phyloP scores from a whole-genome alignment of 1,284 basidiomycete genomes.

The Pseudozyma sp. region DNA sequence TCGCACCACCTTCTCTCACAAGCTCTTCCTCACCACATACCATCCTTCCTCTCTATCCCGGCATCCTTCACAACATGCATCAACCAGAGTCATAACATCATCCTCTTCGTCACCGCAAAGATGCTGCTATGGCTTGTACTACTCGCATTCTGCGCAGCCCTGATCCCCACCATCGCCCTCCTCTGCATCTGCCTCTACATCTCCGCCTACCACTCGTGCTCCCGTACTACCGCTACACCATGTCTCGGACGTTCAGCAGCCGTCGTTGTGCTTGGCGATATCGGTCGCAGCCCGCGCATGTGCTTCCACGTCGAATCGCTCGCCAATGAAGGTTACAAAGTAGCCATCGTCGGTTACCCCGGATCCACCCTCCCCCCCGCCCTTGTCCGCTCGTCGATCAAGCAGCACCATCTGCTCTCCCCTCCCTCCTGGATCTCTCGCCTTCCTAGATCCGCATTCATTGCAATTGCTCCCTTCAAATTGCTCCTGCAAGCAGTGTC shows the following conservation, averaged over 20 bases:
- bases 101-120: not conserved
- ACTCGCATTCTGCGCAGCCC: conserved; percentile 30
- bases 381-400: conserved; percentile 42
- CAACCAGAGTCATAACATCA: not conserved
- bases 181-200: conserved; percentile 57
- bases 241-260: conserved; percentile 72
- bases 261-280: conserved; percentile 92
- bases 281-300: conserved; percentile 95
- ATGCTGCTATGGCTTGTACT: conserved; percentile 47
- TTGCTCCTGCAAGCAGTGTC: conserved; percentile 70
- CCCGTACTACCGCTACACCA: conserved; percentile 5
- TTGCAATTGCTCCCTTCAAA: conserved; percentile 83
- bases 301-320: conserved; percentile 98
- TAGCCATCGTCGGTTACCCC: conserved; percentile 84
- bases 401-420: conserved; percentile 73
- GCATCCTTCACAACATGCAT: not conserved
- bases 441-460: conserved; percentile 76
- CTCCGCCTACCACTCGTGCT: conserved; percentile 41
- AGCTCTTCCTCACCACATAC: not conserved
- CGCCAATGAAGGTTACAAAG: conserved; percentile 81
- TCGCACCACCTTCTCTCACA: not conserved
- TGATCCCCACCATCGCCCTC: conserved; percentile 33
- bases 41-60: not conserved
- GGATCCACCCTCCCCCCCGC: conserved; percentile 53
- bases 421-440: conserved; percentile 74